phyloP scores from a whole-genome alignment of 1,284 basidiomycete genomes.

The Sanghuangporus baumii region DNA sequence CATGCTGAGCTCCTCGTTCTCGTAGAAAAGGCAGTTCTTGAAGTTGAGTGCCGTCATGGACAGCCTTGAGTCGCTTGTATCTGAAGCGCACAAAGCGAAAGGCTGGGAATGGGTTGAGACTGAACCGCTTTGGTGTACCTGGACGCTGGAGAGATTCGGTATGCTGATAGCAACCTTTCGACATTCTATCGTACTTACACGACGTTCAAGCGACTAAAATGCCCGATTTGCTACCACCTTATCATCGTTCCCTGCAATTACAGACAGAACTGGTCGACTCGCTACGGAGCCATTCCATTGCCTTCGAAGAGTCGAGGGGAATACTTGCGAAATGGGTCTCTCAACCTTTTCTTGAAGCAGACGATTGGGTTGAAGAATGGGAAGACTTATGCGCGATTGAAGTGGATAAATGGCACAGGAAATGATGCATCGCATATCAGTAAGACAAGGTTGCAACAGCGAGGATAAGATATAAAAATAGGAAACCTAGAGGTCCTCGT shows the following conservation, averaged over 20 bases:
- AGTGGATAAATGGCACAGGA: constrained; percentile 60
- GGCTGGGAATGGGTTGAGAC: constrained; percentile 61
- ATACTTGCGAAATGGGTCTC: constrained; percentile 58
- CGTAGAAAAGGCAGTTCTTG: constrained; percentile 61
- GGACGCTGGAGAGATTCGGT: constrained; percentile 77
- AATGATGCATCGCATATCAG: constrained; percentile 8
- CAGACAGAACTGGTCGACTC: constrained; percentile 50
- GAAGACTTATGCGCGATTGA: constrained; percentile 70
- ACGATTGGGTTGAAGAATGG: constrained; percentile 64
- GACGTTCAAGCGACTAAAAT: constrained; percentile 44
- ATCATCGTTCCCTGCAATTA: constrained; percentile 59
- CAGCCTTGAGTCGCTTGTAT: constrained; percentile 52
- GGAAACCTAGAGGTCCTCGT: constrained; percentile 48
- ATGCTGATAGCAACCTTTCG: constrained; percentile 19
- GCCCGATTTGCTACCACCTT: constrained; percentile 51
- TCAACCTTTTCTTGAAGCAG: constrained; percentile 58
- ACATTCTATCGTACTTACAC: neutral
- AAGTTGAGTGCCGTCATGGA: constrained; percentile 58
- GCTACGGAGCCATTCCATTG: constrained; percentile 57
- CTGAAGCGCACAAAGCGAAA: constrained; percentile 63
- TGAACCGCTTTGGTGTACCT: constrained; percentile 73
- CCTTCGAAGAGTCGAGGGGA: constrained; percentile 62
- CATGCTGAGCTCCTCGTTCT: neutral
- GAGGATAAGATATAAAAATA: constrained; percentile 14
- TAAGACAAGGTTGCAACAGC: neutral